Evolutionary conservation across 1,139 yeast species (phyloP).

Genomic region (Debaryomyces sp.): DNA sequence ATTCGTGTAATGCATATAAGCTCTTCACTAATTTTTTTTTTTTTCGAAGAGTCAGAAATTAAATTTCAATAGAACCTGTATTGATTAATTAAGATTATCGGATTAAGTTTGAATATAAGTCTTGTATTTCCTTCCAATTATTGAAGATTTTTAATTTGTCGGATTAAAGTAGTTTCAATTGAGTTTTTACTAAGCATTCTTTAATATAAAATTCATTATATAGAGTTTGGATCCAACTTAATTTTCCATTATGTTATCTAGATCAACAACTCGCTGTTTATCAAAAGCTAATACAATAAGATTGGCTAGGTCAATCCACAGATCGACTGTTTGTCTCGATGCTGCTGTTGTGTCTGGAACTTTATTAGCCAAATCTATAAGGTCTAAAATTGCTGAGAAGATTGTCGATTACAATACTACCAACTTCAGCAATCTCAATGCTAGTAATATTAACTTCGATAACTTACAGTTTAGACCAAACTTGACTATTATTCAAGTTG

Average conservation of each 20-base stretch:
- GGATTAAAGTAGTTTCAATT: not conserved
- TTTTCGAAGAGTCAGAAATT: not conserved
- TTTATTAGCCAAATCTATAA: conserved; percentile 42
- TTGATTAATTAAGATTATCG: not conserved
- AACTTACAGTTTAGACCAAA: conserved; percentile 56
- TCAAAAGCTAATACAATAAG: not conserved
- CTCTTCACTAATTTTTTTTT: not conserved
- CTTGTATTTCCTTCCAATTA: not conserved
- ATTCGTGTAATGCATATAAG: not conserved
- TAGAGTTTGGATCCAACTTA: conserved; percentile 1
- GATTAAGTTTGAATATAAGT: not conserved
- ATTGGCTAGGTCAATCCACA: conserved; percentile 16
- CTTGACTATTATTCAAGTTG: conserved; percentile 74
- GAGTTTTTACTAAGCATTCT: not conserved
- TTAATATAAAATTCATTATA: not conserved
- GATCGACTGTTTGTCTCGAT: conserved; percentile 21
- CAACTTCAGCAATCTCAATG: conserved; percentile 21
- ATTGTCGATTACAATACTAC: conserved; percentile 41
- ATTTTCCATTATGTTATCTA: conserved; percentile 3
- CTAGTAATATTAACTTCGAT: conserved; percentile 25
- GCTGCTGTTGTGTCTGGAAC: conserved; percentile 51
- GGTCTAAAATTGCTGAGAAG: conserved; percentile 42
- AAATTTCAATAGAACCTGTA: not conserved
- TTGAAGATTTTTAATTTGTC: not conserved
- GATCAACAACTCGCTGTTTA: not conserved